Base-by-base conservation (phyloP, 2,329 filamentous ascomycete genomes). In the Monosporascus sp. region DNA sequence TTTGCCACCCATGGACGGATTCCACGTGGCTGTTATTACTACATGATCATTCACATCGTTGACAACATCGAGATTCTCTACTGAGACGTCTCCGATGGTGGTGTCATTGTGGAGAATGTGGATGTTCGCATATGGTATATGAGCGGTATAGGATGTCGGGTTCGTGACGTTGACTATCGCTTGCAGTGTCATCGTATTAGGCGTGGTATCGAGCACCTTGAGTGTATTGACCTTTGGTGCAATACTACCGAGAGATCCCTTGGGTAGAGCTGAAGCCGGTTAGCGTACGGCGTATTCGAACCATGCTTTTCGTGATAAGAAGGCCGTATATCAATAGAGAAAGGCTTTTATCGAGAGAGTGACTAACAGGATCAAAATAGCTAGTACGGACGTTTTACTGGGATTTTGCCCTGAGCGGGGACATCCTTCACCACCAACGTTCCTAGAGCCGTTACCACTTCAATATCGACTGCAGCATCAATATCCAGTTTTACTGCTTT, bases 321-420 rank as follows among this genome's bases (percentile, higher is more conserved):
- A 52, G 55, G 51, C 55, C 48, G 56, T 3, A 31, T 51, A 58
- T 54, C 60, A 49, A 59, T 45, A 60, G 58, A 63, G 51, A 47
- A 55, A 56, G 52, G 5, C 3, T 11, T 11, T 11, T 52, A 62
- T 53, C 53, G 52, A 58, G 49, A 68, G 65, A 60, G 63, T 56
- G 66, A 75, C 69, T 71, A 67, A 69, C 68, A 66, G 65, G 70
- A 73, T 70, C 64, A 72, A 75, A 80, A 76, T 73, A 78, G 55
- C 63, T 63, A 78, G 72, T 78, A 90, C 92, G 85, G 87, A 96
- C 91, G 89, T 82, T 96, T 95, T 76, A 97, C 84, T 72, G 89
- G 89, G 67, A 99, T 86, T 65, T 86, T 82, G 63, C 94, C 92
- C 76, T 91, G 80, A 70, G 84, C 91, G 48, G 93, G 93, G 64